A percentile compares a stretch with the other conserved stretches of the same genome.
Evolutionary conservation across 106 monocot genomes (phyloP).

Genomic region (Dioscorea zingiberensis): DNA sequence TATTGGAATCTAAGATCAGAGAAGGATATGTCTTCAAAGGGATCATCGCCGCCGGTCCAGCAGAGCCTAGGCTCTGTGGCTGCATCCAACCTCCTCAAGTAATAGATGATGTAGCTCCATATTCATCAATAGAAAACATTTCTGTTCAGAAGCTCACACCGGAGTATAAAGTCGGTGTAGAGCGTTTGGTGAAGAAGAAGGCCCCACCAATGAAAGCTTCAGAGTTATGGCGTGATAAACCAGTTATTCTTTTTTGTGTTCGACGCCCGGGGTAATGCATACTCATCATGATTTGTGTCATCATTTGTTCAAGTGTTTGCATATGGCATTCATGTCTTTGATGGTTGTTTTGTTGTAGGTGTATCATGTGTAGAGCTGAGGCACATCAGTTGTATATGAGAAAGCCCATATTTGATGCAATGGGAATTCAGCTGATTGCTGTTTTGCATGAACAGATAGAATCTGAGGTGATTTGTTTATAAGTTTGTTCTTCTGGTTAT

Average conservation of each 20-base stretch:
- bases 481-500: background rate
- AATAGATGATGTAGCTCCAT: slow-evolving; percentile 25
- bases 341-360: slow-evolving; percentile 8
- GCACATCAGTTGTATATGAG: slow-evolving; percentile 35
- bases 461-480: slow-evolving; percentile 7
- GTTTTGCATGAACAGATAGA: slow-evolving; percentile 40
- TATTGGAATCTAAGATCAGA: slow-evolving; percentile 12
- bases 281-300: background rate
- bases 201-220: slow-evolving; percentile 33
- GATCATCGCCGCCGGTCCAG: slow-evolving; percentile 18
- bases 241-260: slow-evolving; percentile 28
- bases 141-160: slow-evolving; percentile 27
- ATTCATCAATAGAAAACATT: slow-evolving; percentile 28
- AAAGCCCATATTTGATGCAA: slow-evolving; percentile 37
- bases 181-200: slow-evolving; percentile 9
- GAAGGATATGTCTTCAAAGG: slow-evolving; percentile 38
- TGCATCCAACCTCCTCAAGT: slow-evolving; percentile 20
- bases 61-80: slow-evolving; percentile 26
- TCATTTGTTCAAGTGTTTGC: background rate
- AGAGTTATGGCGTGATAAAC: slow-evolving; percentile 29
- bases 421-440: slow-evolving; percentile 38
- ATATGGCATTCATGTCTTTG: background rate
- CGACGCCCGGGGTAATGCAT: slow-evolving; percentile 33
- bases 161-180: slow-evolving; percentile 28
- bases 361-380: slow-evolving; percentile 46